Evolutionary conservation across 768 basidiomycete species (phyloP).

Genomic region (Boletus coccyginus): DNA sequence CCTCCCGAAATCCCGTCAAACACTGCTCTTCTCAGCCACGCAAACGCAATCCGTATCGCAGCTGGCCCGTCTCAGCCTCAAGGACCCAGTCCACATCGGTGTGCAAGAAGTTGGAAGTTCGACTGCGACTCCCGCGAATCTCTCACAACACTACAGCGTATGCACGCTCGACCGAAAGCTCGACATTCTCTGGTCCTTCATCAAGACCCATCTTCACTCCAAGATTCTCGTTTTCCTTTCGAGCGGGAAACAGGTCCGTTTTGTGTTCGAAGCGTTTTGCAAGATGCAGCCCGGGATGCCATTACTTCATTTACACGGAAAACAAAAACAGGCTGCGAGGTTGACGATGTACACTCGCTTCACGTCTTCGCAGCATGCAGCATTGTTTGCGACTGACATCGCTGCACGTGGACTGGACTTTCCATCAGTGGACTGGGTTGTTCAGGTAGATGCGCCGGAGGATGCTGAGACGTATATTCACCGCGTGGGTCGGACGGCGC

Average conservation of each 20-base stretch:
- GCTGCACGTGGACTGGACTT: conserved; percentile 97
- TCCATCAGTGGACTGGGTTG: conserved; percentile 94
- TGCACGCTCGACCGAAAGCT: conserved; percentile 85
- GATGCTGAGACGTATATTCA: conserved; percentile 98
- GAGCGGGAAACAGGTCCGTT: conserved; percentile 95
- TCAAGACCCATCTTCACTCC: conserved; percentile 87
- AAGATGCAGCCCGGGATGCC: conserved; percentile 93
- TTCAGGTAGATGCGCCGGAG: conserved; percentile 95
- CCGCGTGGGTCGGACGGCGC: conserved; percentile 91
- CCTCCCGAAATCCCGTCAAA: conserved; percentile 89
- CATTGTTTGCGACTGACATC: conserved; percentile 94
- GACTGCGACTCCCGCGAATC: conserved; percentile 62
- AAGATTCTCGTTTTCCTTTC: conserved; percentile 95
- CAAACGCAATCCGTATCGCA: conserved; percentile 89
- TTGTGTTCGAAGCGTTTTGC: conserved; percentile 93
- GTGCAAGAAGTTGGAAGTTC: conserved; percentile 46
- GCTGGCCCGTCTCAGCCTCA: conserved; percentile 85
- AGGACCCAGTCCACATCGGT: conserved; percentile 74
- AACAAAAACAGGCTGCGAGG: conserved; percentile 92
- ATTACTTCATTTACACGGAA: conserved; percentile 92
- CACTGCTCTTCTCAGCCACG: conserved; percentile 94
- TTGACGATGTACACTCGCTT: conserved; percentile 83
- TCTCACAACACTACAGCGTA: conserved; percentile 88
- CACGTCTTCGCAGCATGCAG: conserved; percentile 74
- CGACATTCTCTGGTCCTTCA: conserved; percentile 89